Evolutionary conservation across 805 yeast genomes (phyloP).

Genomic region (Cyberlindnera xishuangbannaensis): DNA sequence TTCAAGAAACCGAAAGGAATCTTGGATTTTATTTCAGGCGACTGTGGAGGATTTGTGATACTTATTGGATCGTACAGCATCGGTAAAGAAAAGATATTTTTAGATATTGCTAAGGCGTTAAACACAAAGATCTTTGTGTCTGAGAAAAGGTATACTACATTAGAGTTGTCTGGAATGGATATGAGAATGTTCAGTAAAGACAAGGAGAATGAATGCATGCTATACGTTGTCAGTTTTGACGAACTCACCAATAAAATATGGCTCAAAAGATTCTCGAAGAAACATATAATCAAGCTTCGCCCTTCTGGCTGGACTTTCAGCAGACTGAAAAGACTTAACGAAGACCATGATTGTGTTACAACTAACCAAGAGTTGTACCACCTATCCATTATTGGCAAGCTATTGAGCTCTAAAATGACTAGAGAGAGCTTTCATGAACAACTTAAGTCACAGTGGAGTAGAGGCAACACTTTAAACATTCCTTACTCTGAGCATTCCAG

Average conservation of each 20-base stretch:
- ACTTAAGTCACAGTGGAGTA: conserved; percentile 6
- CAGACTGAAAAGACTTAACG: conserved; percentile 12
- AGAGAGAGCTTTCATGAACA: conserved; percentile 6
- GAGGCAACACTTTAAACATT: conserved; percentile 35
- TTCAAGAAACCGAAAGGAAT: conserved; percentile 24
- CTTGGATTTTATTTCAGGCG: conserved; percentile 30
- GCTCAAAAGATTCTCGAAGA: conserved; percentile 22
- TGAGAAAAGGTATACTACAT: conserved; percentile 28
- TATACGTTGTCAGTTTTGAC: conserved; percentile 72
- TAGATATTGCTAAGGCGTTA: conserved; percentile 49
- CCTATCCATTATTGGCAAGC: no score
- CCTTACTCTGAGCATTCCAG: conserved; percentile 97
- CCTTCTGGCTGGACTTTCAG: conserved; percentile 92
- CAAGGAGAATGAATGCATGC: conserved; percentile 27
- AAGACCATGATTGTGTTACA: no score
- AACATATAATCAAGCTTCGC: conserved; percentile 54
- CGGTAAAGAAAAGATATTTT: conserved; percentile 86
- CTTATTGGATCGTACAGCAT: conserved; percentile 86
- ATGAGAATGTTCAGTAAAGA: conserved; percentile 10
- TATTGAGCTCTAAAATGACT: background rate
- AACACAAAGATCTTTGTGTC: conserved; percentile 46
- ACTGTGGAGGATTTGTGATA: conserved; percentile 39
- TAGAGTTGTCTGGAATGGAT: conserved; percentile 10
- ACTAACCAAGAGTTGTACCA: no score
- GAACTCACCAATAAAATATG: conserved; percentile 36